A percentile compares a stretch with the other conserved stretches of the same genome.
These are phyloP conservation scores for Phaffia rhodozyma DNA, from an alignment of 1,284 basidiomycete species.

Conservation along the genomic window DNA sequence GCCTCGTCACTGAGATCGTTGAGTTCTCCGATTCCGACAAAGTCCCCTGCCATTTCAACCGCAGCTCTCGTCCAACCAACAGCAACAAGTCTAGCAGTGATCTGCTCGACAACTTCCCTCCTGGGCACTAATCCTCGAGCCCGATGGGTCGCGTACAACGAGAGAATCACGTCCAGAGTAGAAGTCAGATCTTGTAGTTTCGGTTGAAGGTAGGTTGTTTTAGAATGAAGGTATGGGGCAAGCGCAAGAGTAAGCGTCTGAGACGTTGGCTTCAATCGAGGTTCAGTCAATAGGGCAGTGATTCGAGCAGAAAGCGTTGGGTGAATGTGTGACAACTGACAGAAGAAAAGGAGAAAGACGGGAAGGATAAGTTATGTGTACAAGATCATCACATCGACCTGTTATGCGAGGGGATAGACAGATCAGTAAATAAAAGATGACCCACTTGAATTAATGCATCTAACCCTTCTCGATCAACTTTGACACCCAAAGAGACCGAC, in stretches of 20 bases:
- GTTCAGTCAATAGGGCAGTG: not conserved
- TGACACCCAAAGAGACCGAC: conserved; percentile 6
- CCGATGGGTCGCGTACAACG: conserved; percentile 11
- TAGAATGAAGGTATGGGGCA: conserved; percentile 5
- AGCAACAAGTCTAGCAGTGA: not conserved
- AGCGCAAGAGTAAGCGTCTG: conserved; percentile 5
- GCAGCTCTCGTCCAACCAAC: conserved; percentile 12
- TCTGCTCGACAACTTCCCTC: conserved; percentile 11
- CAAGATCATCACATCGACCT: no score
- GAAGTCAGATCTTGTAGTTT: not conserved
- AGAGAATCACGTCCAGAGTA: conserved; percentile 9
- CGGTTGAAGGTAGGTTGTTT: not conserved
- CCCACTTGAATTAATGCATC: conserved; percentile 12
- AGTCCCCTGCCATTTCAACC: conserved; percentile 13
- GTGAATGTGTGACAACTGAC: conserved; percentile 10
- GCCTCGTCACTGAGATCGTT: not conserved
- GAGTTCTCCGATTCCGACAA: not conserved
- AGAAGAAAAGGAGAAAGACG: not conserved
- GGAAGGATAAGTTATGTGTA: not conserved
- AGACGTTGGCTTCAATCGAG: not conserved
- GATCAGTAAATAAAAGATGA: not conserved
- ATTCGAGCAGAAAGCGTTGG: conserved; percentile 1
- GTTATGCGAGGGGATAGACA: no score
- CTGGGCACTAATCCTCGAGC: not conserved
- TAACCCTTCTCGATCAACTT: not conserved